Evolutionary conservation across 371 early-diverging fungal species (phyloP).

Genomic region (Lichtheimia ornata): DNA sequence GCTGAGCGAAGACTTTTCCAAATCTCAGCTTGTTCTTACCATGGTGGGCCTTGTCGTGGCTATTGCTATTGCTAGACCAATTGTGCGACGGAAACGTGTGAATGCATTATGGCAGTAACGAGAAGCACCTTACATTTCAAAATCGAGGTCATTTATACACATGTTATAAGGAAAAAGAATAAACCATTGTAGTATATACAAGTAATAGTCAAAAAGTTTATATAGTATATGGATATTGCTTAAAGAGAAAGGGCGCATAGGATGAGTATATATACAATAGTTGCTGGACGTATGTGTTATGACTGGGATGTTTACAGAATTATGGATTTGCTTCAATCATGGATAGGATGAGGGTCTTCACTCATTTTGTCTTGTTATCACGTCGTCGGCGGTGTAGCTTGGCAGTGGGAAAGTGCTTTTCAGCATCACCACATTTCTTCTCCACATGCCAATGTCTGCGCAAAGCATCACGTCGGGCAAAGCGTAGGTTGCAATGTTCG

Average conservation of each 20-base stretch:
- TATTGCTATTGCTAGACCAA: constrained; percentile 68
- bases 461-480: constrained; percentile 77
- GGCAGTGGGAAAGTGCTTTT: neutral
- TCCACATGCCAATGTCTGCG: constrained; percentile 60
- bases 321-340: too few relatives aligned
- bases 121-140: too few relatives aligned
- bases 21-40: constrained; percentile 77
- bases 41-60: constrained; percentile 75
- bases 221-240: too few relatives aligned
- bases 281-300: too few relatives aligned
- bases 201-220: too few relatives aligned
- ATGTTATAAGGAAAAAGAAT: neutral
- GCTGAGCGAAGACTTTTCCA: constrained; percentile 88
- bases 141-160: neutral
- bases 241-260: too few relatives aligned
- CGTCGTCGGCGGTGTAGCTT: neutral
- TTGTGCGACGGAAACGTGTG: constrained; percentile 68
- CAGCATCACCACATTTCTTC: constrained; percentile 5
- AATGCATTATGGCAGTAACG: constrained; percentile 62
- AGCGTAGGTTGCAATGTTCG: constrained; percentile 60
- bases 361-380: too few relatives aligned
- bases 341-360: too few relatives aligned
- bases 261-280: too few relatives aligned
- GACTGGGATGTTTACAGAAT: too few relatives aligned
- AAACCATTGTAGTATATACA: neutral